These are phyloP conservation scores for Didymellaceae sp. DNA, from an alignment of 2,329 filamentous ascomycete genomes.

Conservation along the genomic window DNA sequence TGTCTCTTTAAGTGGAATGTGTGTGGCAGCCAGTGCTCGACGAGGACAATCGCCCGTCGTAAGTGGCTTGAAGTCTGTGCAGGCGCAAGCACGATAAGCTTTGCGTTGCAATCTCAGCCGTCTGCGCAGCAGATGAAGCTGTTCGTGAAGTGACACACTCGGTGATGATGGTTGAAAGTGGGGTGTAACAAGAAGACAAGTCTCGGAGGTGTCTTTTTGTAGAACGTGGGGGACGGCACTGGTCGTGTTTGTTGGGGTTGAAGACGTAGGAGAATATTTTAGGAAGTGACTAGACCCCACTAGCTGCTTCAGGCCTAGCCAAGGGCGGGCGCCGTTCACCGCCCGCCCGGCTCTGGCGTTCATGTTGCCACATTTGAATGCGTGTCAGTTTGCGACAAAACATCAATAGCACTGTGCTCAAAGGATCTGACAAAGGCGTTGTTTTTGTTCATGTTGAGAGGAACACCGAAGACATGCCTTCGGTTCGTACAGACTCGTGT, in stretches of 20 bases:
- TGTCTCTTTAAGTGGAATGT: conserved; percentile 9
- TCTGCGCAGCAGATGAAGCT: conserved; percentile 6
- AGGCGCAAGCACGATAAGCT: conserved; percentile 22
- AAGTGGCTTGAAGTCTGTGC: conserved; percentile 21
- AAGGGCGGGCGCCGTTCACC: conserved; percentile 10
- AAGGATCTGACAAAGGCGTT: no score
- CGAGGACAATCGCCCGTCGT: conserved; percentile 8
- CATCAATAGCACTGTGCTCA: no score
- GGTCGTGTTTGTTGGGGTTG: conserved; percentile 12
- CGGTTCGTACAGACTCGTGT: no score
- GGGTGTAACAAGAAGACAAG: conserved; percentile 4
- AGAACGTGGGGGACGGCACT: conserved; percentile 4
- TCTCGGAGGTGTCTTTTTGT: conserved; percentile 4
- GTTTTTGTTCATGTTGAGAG: no score
- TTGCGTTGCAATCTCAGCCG: conserved; percentile 11
- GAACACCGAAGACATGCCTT: no score
- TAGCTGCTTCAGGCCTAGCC: not conserved
- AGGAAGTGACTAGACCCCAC: conserved; percentile 4
- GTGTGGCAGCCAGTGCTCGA: conserved; percentile 20
- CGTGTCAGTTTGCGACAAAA: no score
- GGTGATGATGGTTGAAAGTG: not conserved
- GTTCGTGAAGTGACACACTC: conserved; percentile 6
- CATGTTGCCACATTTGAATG: not conserved
- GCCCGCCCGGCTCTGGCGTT: no score
- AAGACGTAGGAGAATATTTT: conserved; percentile 17